Evolutionary conservation across 2,329 filamentous ascomycete genomes (phyloP).

Genomic region (Emergomyces africanus): DNA sequence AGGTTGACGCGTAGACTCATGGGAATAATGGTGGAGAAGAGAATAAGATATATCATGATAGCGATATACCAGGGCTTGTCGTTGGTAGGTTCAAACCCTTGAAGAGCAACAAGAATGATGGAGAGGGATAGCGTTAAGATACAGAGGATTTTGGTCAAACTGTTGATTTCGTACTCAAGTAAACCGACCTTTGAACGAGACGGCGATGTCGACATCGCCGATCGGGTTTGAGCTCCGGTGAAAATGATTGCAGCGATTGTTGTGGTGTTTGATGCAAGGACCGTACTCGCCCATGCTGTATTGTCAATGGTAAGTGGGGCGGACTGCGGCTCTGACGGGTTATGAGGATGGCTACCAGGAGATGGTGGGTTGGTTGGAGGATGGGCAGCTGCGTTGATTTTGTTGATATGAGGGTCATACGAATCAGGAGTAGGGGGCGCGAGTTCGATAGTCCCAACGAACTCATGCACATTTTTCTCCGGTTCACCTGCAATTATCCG

Average conservation of each 20-base stretch:
- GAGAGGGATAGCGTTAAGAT: conserved; percentile 76
- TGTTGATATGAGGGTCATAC: conserved; percentile 33
- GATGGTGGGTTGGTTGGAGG: conserved; percentile 8
- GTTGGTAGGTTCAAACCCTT: conserved; percentile 54
- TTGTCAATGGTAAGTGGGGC: conserved; percentile 84
- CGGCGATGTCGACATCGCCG: conserved; percentile 80
- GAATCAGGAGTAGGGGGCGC: conserved; percentile 39
- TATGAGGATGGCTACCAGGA: conserved; percentile 10
- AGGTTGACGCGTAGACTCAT: conserved; percentile 94
- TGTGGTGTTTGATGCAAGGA: conserved; percentile 82
- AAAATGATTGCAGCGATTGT: conserved; percentile 88
- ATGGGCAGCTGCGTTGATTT: conserved; percentile 4
- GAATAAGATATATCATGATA: conserved; percentile 92
- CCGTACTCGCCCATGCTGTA: conserved; percentile 96
- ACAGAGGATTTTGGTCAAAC: conserved; percentile 89
- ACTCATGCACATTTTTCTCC: conserved; percentile 89
- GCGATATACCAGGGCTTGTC: conserved; percentile 73
- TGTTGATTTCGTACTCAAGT: conserved; percentile 93
- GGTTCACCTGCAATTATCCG: conserved; percentile 75
- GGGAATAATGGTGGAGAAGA: conserved; percentile 98
- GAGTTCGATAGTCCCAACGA: conserved; percentile 77
- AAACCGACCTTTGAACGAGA: conserved; percentile 90
- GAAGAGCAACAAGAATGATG: conserved; percentile 72
- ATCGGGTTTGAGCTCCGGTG: conserved; percentile 85
- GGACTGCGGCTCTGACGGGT: conserved; percentile 36